Evolutionary conservation across 2,329 filamentous ascomycete genomes (phyloP), one percentile per base, ranked within the genome.

Genomic region (Ascochyta rabiei): DNA sequence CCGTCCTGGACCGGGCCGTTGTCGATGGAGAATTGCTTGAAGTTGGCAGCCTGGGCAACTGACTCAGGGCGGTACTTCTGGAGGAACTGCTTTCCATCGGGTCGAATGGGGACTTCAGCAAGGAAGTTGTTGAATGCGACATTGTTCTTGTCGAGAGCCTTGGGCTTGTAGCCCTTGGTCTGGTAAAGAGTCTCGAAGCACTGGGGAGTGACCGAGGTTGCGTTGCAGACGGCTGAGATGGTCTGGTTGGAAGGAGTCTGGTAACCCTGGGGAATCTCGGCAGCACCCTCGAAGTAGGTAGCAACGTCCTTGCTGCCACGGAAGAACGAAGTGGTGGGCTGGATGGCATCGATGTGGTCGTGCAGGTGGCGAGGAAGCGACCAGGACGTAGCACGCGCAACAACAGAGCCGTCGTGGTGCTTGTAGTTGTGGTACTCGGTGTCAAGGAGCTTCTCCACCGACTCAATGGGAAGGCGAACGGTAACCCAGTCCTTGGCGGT

Each of bases 241-340:
- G 61, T 66, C 50, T 62, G 35, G 70, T 75, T 54, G 50, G 62
- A 58, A 47, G 60, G 74, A 53, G 48, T 64, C 33, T 62, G 57
- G 57, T 70, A 73, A 44, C 61, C 64, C 9, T 57, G 56, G 1
- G 70, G 68, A 15, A 70, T 61, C 41, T 66, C 60, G 2, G 60
- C 62, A 8, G 56, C 46, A 21, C 62, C 60, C 19, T 66, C 53
- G 30, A 70, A 33, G 21, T 66, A 71, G 7, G 71, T 72, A 4
- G 67, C 62, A 6, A 53, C 60, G 9, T 68, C 37, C 6, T 64
- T 55, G 15, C 56, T 62, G 21, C 56, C 65, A 23, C 66, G 70
- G 62, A 75, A 82, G 75, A 86, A 86, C 0, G 83, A 83, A 43
- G 80, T 86, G 1, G 84, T 86, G 2, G 84, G 84, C 66, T 86